Percentiles rank a stretch among this genome's conserved stretches.
phyloP scores from a whole-genome alignment of 169 alveolate genomes.

The Plasmodium coatneyi region DNA sequence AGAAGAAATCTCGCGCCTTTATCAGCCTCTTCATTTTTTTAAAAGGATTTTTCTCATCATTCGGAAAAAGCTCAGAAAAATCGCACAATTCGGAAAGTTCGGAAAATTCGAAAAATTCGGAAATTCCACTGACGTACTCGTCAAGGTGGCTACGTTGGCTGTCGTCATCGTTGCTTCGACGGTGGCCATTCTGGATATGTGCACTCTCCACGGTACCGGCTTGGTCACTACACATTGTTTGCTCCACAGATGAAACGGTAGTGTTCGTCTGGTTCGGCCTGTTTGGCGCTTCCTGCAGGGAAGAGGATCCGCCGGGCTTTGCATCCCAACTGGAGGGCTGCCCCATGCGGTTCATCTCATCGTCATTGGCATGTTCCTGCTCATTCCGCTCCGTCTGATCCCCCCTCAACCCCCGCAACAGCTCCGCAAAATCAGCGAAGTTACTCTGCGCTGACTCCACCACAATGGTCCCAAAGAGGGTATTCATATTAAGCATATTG shows the following conservation, averaged over 20 bases:
- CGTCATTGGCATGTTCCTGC: neutral
- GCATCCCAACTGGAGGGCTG: neutral
- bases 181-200: neutral
- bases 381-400: neutral
- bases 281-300: neutral
- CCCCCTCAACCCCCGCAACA: neutral
- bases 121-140: slow-evolving; percentile 44
- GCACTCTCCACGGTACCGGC: neutral
- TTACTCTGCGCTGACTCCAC: slow-evolving; percentile 1
- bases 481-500: slow-evolving; percentile 53
- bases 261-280: neutral
- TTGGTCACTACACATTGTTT: neutral
- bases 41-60: slow-evolving; percentile 14
- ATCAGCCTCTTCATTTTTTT: slow-evolving; percentile 49
- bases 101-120: slow-evolving; percentile 7
- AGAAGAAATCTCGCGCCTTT: slow-evolving; percentile 65
- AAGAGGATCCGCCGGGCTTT: neutral
- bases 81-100: slow-evolving; percentile 11
- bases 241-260: neutral
- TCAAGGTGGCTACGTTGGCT: neutral
- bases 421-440: neutral
- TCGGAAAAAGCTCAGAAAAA: slow-evolving; percentile 24
- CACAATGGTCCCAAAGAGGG: slow-evolving; percentile 37
- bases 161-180: neutral
- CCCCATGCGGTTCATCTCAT: neutral